phyloP scores from a whole-genome alignment of 2,329 filamentous ascomycete genomes.

The Neospermospora avenae region DNA sequence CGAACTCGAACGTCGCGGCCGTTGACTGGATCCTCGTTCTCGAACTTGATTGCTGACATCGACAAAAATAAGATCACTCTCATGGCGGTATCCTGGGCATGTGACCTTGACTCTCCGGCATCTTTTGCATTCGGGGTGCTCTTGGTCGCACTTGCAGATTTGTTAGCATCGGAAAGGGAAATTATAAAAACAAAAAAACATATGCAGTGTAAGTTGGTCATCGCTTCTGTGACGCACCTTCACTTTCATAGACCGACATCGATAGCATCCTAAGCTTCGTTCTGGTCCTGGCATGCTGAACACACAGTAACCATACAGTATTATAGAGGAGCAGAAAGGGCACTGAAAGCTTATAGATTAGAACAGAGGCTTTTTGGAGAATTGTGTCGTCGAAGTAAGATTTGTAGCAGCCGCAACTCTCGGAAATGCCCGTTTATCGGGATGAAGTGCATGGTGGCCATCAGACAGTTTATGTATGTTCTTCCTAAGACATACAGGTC shows the following conservation, averaged over 20 bases:
- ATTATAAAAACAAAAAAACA: no score
- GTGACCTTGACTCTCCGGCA: background rate
- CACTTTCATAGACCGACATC: constrained; percentile 3
- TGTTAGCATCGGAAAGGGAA: background rate
- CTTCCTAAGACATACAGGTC: background rate
- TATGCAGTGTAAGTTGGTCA: no score
- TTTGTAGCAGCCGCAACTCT: background rate
- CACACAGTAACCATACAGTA: no score
- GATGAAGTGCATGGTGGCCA: background rate
- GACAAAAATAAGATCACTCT: background rate
- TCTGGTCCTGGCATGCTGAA: constrained; percentile 4
- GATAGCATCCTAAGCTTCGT: background rate
- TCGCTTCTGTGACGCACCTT: background rate
- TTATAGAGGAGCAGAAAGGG: no score
- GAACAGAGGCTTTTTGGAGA: no score
- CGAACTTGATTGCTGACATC: background rate
- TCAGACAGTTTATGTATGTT: background rate
- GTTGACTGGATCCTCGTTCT: background rate
- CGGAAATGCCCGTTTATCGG: background rate
- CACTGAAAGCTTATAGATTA: no score
- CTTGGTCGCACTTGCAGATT: background rate
- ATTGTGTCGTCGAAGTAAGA: no score
- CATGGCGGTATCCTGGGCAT: background rate
- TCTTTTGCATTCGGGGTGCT: background rate
- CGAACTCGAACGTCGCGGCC: background rate